Evolutionary conservation across 257 asterid species (phyloP).

Genomic region (Solanum appendiculatum): DNA sequence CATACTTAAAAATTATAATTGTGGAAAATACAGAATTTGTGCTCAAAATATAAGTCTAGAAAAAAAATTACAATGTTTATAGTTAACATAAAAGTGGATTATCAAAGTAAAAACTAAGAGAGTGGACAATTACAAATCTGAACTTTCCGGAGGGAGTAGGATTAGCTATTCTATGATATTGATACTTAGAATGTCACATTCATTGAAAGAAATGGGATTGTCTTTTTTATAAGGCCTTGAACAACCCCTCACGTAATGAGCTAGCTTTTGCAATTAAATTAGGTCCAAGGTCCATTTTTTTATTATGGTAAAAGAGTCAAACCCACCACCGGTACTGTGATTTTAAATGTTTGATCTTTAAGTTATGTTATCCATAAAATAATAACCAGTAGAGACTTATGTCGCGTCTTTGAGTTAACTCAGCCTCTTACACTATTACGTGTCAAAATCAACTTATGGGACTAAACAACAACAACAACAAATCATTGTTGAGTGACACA

Average conservation of each 20-base stretch:
- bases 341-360: neutral
- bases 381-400: neutral
- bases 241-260: neutral
- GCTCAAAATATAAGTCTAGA: neutral
- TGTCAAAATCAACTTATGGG: neutral
- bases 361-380: neutral
- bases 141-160: neutral
- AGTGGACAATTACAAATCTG: neutral
- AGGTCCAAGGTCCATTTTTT: neutral
- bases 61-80: neutral
- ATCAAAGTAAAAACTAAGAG: neutral
- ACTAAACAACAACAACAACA: neutral
- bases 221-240: neutral
- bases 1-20: neutral
- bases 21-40: neutral
- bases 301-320: neutral
- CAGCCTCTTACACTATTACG: neutral
- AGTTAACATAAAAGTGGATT: neutral
- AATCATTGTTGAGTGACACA: neutral
- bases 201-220: neutral
- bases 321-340: neutral
- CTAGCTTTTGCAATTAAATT: neutral
- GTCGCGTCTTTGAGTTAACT: neutral
- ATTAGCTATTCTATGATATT: neutral
- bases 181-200: neutral